Evolutionary conservation across 2,329 filamentous ascomycete species (phyloP).

Genomic region (Coniochaeta sp.): DNA sequence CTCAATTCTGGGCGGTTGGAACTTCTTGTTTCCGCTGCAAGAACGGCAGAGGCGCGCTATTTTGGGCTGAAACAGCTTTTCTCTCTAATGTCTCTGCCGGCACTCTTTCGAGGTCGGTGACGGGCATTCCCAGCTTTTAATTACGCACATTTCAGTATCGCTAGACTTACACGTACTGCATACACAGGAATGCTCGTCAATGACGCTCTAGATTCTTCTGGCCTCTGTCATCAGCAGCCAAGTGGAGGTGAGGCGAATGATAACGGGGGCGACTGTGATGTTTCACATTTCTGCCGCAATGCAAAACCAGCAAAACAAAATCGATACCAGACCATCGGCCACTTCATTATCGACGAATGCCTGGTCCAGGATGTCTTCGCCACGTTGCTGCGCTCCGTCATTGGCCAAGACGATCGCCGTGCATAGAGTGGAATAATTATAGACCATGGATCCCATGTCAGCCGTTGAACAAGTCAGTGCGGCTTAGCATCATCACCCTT

Average conservation of each 20-base stretch:
- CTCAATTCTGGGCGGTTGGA: slow-evolving; percentile 11
- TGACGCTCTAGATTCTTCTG: background rate
- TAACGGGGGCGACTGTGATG: background rate
- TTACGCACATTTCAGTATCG: background rate
- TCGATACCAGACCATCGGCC: background rate
- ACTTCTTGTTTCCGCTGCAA: slow-evolving; percentile 12
- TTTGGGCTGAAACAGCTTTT: slow-evolving; percentile 8
- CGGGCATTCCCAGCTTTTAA: background rate
- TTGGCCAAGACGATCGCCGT: background rate
- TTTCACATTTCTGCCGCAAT: background rate
- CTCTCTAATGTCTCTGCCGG: background rate
- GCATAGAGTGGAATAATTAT: slow-evolving; percentile 1
- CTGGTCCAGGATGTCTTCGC: background rate
- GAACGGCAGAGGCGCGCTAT: slow-evolving; percentile 11
- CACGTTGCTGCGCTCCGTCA: background rate
- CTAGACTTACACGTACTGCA: background rate
- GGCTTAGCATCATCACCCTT: background rate
- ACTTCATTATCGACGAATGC: background rate
- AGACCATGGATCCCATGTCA: background rate
- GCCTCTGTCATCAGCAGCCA: background rate
- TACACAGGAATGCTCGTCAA: background rate
- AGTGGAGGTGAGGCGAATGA: background rate
- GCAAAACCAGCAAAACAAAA: background rate
- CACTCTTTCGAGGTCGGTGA: background rate
- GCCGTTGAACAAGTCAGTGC: background rate